Conservation (phyloP, 805 yeast species). For the Komagataella kurtzmanii region DNA sequence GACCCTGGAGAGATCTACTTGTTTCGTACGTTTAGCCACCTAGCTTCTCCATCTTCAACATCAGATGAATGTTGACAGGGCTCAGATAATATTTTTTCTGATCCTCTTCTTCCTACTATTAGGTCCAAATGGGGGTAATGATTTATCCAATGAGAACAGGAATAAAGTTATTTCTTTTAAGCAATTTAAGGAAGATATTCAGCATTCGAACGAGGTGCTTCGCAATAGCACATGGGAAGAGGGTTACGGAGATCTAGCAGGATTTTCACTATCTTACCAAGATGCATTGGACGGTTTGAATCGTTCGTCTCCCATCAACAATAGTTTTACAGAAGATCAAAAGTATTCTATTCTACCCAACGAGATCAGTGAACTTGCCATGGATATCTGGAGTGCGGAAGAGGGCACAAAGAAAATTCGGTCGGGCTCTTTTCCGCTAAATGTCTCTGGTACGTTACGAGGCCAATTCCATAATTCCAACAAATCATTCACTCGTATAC, state of each 20-base stretch:
- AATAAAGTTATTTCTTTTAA: constrained; percentile 15
- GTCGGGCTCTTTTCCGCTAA: constrained; percentile 17
- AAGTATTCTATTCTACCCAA: constrained; percentile 48
- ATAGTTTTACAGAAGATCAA: constrained; percentile 34
- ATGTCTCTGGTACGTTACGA: constrained; percentile 32
- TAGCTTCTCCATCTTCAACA: background rate
- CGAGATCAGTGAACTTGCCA: constrained; percentile 31
- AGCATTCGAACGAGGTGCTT: constrained; percentile 19
- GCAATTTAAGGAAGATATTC: constrained; percentile 20
- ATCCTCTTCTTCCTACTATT: background rate
- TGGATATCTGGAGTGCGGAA: constrained; percentile 36
- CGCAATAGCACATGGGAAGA: constrained; percentile 25
- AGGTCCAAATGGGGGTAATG: background rate
- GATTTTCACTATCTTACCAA: constrained; percentile 50
- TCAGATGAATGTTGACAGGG: background rate
- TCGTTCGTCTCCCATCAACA: constrained; percentile 23
- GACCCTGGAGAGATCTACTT: background rate
- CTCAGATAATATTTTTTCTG: background rate
- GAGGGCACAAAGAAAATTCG: constrained; percentile 2
- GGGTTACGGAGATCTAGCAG: constrained; percentile 66
- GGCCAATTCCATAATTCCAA: constrained; percentile 24
- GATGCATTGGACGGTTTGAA: constrained; percentile 35
- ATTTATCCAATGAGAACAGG: background rate
- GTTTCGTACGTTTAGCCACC: constrained; percentile 1
- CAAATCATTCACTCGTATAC: constrained; percentile 8